Conservation (phyloP, 2,329 filamentous ascomycete genomes). For the Ophiostoma sp. region DNA sequence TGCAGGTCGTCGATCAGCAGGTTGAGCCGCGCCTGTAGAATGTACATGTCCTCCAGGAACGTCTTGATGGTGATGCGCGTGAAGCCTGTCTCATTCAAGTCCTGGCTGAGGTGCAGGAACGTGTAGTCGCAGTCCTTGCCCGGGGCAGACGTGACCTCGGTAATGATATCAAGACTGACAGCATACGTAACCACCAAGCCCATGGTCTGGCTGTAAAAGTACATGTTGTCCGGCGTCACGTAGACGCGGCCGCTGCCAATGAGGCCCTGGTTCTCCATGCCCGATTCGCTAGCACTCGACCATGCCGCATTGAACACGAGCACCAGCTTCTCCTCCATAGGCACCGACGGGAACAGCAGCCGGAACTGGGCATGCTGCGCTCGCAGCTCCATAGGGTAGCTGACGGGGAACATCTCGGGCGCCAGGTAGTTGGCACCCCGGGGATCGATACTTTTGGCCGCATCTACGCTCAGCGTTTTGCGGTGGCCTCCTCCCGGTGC, state of each 20-base stretch:
- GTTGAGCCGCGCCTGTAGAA: conserved; percentile 79
- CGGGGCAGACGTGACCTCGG: conserved; percentile 82
- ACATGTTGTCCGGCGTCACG: conserved; percentile 79
- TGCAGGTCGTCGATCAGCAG: conserved; percentile 77
- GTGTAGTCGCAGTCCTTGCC: conserved; percentile 91
- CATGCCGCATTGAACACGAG: conserved; percentile 91
- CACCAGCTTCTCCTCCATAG: conserved; percentile 72
- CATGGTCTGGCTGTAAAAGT: conserved; percentile 94
- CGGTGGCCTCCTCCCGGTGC: conserved; percentile 35
- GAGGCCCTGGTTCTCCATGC: conserved; percentile 49
- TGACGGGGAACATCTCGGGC: conserved; percentile 60
- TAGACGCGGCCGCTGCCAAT: conserved; percentile 70
- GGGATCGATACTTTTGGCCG: conserved; percentile 33
- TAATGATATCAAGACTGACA: conserved; percentile 68
- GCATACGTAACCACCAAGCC: conserved; percentile 81
- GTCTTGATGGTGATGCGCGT: conserved; percentile 82
- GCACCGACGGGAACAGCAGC: conserved; percentile 78
- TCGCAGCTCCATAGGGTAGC: conserved; percentile 76
- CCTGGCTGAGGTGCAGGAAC: conserved; percentile 69
- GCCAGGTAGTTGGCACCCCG: conserved; percentile 33
- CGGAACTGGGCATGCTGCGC: conserved; percentile 91
- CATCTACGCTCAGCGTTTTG: conserved; percentile 43
- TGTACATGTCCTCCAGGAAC: conserved; percentile 78
- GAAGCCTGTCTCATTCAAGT: conserved; percentile 57
- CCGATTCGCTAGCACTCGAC: conserved; percentile 49